Conservation (phyloP, 345 rosid genomes). For the Bruguiera sexangula region DNA sequence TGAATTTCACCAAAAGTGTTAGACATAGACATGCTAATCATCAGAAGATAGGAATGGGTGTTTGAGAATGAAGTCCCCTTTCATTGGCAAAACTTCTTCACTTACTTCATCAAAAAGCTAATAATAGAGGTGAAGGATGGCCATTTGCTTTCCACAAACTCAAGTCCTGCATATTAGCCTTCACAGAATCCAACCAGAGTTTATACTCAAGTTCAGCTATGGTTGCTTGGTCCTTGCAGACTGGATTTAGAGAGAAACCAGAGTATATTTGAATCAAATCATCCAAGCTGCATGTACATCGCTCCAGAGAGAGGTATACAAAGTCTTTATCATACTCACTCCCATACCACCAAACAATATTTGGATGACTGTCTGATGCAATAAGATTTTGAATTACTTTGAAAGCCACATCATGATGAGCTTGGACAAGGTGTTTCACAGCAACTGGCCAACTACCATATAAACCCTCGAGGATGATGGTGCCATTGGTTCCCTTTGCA, state of each 20-base stretch:
- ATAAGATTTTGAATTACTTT: slow-evolving; percentile 66
- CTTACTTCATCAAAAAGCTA: slow-evolving; percentile 63
- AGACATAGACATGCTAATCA: not conserved
- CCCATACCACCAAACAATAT: slow-evolving; percentile 71
- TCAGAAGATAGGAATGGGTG: not conserved
- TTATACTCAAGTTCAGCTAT: slow-evolving; percentile 21
- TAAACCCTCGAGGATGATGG: slow-evolving; percentile 61
- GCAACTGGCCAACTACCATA: slow-evolving; percentile 64
- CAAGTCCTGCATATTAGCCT: slow-evolving; percentile 37
- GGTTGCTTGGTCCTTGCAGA: slow-evolving; percentile 19
- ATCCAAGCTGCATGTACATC: slow-evolving; percentile 61
- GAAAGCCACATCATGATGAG: slow-evolving; percentile 67
- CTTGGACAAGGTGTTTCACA: slow-evolving; percentile 61
- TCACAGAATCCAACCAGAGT: slow-evolving; percentile 25
- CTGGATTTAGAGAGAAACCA: slow-evolving; percentile 34
- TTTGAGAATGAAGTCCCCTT: not conserved
- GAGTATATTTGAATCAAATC: slow-evolving; percentile 49
- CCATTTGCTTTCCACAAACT: slow-evolving; percentile 63
- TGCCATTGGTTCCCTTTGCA: slow-evolving; percentile 59
- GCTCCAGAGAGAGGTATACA: slow-evolving; percentile 63
- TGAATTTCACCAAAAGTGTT: not conserved
- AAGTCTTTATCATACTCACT: slow-evolving; percentile 67
- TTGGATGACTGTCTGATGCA: slow-evolving; percentile 66
- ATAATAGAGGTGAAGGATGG: slow-evolving; percentile 49
- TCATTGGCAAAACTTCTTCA: not conserved